Base-by-base conservation (phyloP, 495 filamentous ascomycete species). In the Neurospora pannonica region DNA sequence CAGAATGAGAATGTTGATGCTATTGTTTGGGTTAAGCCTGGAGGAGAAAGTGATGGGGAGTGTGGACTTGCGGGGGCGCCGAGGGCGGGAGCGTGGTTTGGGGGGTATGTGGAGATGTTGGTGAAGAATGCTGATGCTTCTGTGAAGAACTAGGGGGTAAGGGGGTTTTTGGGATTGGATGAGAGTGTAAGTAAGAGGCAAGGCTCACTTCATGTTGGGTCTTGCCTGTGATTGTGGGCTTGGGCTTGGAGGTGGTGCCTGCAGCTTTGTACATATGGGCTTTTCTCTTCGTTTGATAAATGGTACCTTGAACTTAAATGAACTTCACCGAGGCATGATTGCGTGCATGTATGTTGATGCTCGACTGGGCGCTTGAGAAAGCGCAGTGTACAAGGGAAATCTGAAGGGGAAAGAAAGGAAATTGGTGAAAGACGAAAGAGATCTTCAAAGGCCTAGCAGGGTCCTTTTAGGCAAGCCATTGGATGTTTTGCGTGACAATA, bases 11-110 rank as follows among this genome's bases (percentile, higher is more conserved):
- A 90, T 36, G 83, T 88, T n/a, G 91, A 94, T 81, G 89, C 91
- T 40, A 90, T 94, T 79, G 90, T 93, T 76, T 94, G 91, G 92
- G 82, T 92, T 72, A 94, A 93, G 87, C 92, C 91, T 11, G 92
- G 92, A 75, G 92, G 92, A 72, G 92, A 94, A 79, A 88, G 87
- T 70, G 92, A 94, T 80, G 92, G 92, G 39, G 86, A 89, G 84
- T 93, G 92, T 73, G 90, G 91, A 24, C 80, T 79, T 28, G 38
- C 77, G 0, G 89, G 83, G 9, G 89, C 92, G 13, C 90, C 92
- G 7, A 87, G 91, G 81, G 91, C 92, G 71, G 91, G 91, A 6
- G 80, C 84, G 15, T 94, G 91, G 91, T 91, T 92, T 84, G 85
- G 93, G 83, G 91, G 87, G 69, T 92, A 90, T 81, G 92, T 90